These are phyloP conservation scores for Blastobotrys robertii DNA, from an alignment of 805 yeast genomes.

Conservation along the genomic window DNA sequence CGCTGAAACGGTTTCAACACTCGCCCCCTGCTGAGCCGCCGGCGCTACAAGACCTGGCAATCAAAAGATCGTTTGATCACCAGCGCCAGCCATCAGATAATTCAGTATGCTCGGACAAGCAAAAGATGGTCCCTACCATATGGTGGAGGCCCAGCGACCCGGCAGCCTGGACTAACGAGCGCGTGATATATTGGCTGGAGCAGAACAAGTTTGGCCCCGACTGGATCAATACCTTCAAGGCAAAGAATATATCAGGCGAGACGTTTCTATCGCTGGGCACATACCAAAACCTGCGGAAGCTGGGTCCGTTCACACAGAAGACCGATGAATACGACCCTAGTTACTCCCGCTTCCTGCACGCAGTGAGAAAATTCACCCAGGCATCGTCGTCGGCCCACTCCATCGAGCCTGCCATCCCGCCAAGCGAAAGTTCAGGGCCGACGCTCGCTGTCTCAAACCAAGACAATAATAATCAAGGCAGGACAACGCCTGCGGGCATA, in stretches of 20 bases:
- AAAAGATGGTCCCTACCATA: slow-evolving; percentile 10
- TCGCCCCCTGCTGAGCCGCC: too few relatives aligned
- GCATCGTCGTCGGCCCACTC: slow-evolving; percentile 15
- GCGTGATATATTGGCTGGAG: slow-evolving; percentile 61
- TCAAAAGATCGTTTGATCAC: background rate
- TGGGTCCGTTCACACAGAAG: slow-evolving; percentile 29
- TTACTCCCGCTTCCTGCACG: slow-evolving; percentile 48
- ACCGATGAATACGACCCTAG: slow-evolving; percentile 35
- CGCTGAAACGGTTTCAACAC: too few relatives aligned
- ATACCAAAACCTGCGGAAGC: slow-evolving; percentile 47
- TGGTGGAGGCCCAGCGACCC: slow-evolving; percentile 45
- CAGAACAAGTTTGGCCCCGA: slow-evolving; percentile 56
- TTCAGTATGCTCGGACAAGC: background rate
- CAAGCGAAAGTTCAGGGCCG: slow-evolving; percentile 13
- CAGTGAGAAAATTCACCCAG: slow-evolving; percentile 37
- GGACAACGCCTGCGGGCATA: background rate
- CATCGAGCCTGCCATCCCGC: slow-evolving; percentile 3
- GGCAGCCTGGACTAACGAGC: slow-evolving; percentile 60
- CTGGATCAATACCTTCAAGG: slow-evolving; percentile 61
- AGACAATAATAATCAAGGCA: background rate
- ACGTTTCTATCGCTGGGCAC: slow-evolving; percentile 58
- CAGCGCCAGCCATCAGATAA: background rate
- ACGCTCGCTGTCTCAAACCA: slow-evolving; percentile 1
- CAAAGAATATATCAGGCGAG: slow-evolving; percentile 49
- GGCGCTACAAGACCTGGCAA: too few relatives aligned